Base-by-base conservation (phyloP, 768 basidiomycete species). In the Lactarius sanguifluus region DNA sequence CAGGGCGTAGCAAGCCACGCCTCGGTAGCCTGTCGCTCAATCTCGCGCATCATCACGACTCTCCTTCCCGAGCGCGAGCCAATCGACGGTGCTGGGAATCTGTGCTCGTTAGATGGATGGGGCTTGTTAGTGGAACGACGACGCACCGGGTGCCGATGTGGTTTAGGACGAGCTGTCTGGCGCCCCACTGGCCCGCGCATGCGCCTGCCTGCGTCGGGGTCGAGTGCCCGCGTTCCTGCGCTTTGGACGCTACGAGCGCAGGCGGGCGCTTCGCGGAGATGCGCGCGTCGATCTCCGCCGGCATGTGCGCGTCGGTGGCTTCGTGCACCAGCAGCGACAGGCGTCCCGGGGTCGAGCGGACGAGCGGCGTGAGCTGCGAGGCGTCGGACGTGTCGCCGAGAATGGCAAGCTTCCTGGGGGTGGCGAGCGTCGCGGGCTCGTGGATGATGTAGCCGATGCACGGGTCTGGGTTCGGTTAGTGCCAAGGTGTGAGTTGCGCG, bases 251-350 rank as follows among this genome's bases (percentile, higher is more conserved):
- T 68, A 75, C 67, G 41, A 86, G 77, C 62, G 76, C 8, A 70
- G 71, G 59, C 76, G 79, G 58, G 77, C 77, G 2, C 74, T 77
- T 32, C 78, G 78, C 61, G 82, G 80, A 61, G 74, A 81, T 36
- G 83, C 77, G 40, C 76, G 79, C 76, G 73, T 87, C 86, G 62
- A 89, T 81, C 57, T 79, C 71, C 2, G 66, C 72, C 0, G 89
- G 86, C 43, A 95, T 84, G 69, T 81, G 82, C 0, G 88, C 86
- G 72, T 94, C 92, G 2, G 91, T 93, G 1, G 88, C 86, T 76
- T 95, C 93, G 75, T 95, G 94, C n/a, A 94, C 80, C 23, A 94
- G 81, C n/a, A 94, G 79, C 34, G 87, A 84, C 0, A 78, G 67
- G 5, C 71, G 68, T 0, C 59, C 65, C 6, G 62, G 69, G 15